phyloP scores from a whole-genome alignment of 2,329 filamentous ascomycete genomes.

The Ophiocordyceps camponoti-floridani region DNA sequence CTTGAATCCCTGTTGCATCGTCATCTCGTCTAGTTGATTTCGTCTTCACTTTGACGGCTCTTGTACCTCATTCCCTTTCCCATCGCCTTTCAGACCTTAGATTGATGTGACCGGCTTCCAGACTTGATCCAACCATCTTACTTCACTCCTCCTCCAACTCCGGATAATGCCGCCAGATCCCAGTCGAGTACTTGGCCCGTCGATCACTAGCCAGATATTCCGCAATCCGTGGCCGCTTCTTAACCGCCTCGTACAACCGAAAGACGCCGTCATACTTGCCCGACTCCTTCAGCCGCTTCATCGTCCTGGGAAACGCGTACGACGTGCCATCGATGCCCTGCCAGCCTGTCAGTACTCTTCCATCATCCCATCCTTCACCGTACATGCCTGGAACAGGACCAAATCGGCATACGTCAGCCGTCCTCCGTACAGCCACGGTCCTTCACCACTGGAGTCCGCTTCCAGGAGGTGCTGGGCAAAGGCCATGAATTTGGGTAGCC shows the following conservation, averaged over 20 bases:
- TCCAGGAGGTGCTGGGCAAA: conserved; percentile 51
- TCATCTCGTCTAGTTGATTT: too few species aligned
- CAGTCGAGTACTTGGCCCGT: conserved; percentile 40
- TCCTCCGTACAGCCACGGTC: conserved; percentile 48
- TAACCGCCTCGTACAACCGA: conserved; percentile 43
- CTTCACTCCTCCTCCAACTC: conserved; percentile 42
- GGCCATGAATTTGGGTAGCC: conserved; percentile 54
- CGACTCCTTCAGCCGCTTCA: conserved; percentile 32
- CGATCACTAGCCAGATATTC: conserved; percentile 50
- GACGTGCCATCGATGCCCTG: conserved; percentile 35
- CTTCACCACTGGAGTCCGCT: conserved; percentile 33
- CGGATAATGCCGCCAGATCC: conserved; percentile 55
- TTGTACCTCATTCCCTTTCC: too few species aligned
- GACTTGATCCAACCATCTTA: too few species aligned
- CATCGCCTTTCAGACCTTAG: too few species aligned
- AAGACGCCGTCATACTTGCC: conserved; percentile 45
- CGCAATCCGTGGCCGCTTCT: conserved; percentile 44
- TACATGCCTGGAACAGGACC: conserved; percentile 48
- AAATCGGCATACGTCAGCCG: conserved; percentile 55
- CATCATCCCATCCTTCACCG: not conserved
- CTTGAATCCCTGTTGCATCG: too few species aligned
- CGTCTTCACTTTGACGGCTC: too few species aligned
- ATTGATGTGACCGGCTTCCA: too few species aligned
- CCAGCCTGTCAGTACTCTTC: conserved; percentile 1
- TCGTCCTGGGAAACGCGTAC: conserved; percentile 54